Base-by-base conservation (phyloP, 1,284 basidiomycete genomes). In the Bondarzewia mesenterica region DNA sequence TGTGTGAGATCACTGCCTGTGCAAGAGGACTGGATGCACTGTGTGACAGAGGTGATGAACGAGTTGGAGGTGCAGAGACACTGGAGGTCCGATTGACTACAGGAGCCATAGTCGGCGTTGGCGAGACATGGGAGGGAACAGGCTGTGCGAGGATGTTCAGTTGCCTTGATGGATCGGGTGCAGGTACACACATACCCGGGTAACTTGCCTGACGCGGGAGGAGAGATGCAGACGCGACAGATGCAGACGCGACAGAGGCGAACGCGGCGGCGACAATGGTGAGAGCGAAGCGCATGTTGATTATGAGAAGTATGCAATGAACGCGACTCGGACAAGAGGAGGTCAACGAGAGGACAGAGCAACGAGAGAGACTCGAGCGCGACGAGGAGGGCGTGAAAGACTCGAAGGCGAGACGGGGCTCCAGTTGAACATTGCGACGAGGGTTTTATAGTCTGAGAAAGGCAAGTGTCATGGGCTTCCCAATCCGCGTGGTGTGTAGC, bases 251-350 rank as follows among this genome's bases (percentile, higher is more conserved):
- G n/a, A n/a, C n/a, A 47, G 70, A 66, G 54, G 67, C 68, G 56
- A 69, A 59, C 52, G 66, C 65, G 51, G 65, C 66, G 56, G 64
- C 55, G 54, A 75, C 55, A 57, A 74, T 38, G 54, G 69, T 61
- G 58, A 69, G 50, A 52, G 74, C 60, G 69, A 78, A 73, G 59
- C 74, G 79, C 84, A 85, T 85, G 51, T 48, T 70, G 58, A 54
- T 40, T 37, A 43, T 27, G 26, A 46, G 36, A 43, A 16, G 48
- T 44, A 42, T 42, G 40, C 16, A 38, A n/a, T n/a, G n/a, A 43
- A 47, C 36, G 14, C 4, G 41, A n/a, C 26, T 29, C 21, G 32
- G 20, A 38, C 16, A 48, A 44, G 10, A 32, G 29, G 12, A 7
- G 29, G 29, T 32, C 25, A 36, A 16, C 46, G 35, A 53, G 49